These are phyloP conservation scores for Alternaria brassicicola DNA, from an alignment of 2,329 filamentous ascomycete genomes.

Conservation along the genomic window DNA sequence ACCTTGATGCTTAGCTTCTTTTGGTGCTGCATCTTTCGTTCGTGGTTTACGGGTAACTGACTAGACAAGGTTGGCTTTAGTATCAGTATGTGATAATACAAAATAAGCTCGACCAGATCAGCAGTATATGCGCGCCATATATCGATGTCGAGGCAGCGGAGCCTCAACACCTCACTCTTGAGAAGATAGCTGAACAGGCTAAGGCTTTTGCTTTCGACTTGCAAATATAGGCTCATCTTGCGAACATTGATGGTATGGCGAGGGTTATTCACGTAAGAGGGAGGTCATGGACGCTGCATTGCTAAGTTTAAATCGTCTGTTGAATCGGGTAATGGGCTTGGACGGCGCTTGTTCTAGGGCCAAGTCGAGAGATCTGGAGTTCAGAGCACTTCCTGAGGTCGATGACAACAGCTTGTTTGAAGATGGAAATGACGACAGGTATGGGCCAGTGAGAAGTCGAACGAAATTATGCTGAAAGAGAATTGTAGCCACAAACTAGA, in stretches of 20 bases:
- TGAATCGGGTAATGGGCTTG: slow-evolving; percentile 16
- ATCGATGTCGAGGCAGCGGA: slow-evolving; percentile 29
- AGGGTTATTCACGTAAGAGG: slow-evolving; percentile 17
- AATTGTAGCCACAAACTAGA: slow-evolving; percentile 15
- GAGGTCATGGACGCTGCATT: slow-evolving; percentile 23
- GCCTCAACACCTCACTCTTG: slow-evolving; percentile 33
- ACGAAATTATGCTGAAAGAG: not conserved
- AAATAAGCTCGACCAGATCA: slow-evolving; percentile 23
- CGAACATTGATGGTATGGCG: slow-evolving; percentile 24
- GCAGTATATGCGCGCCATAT: slow-evolving; percentile 21
- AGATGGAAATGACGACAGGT: slow-evolving; percentile 12
- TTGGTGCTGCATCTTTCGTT: slow-evolving; percentile 9
- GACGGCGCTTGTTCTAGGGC: slow-evolving; percentile 20
- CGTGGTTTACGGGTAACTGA: not conserved
- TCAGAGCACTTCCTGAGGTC: slow-evolving; percentile 10
- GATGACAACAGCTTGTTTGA: slow-evolving; percentile 19
- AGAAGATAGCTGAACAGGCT: slow-evolving; percentile 29
- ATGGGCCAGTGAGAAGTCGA: slow-evolving; percentile 3
- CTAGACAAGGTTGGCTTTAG: slow-evolving; percentile 23
- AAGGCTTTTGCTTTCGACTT: slow-evolving; percentile 33
- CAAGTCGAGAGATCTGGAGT: slow-evolving; percentile 32
- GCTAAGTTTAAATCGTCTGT: slow-evolving; percentile 23
- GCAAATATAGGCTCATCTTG: slow-evolving; percentile 28
- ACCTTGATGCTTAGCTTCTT: slow-evolving; percentile 31
- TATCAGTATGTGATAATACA: slow-evolving; percentile 29